phyloP scores from a whole-genome alignment of 2,329 filamentous ascomycete genomes.

The Lojkania enalia region DNA sequence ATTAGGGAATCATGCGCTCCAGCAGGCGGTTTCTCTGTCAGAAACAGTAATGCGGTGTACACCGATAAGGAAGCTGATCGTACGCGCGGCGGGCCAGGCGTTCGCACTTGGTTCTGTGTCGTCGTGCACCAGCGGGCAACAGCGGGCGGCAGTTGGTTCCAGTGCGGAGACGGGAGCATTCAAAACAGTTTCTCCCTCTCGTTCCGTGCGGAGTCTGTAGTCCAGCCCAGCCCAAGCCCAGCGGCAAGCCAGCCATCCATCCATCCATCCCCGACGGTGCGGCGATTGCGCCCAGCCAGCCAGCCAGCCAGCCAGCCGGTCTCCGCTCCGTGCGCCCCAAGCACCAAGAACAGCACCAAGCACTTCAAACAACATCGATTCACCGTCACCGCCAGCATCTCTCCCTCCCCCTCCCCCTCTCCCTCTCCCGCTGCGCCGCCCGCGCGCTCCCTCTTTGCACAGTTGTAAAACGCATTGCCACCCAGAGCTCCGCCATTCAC shows the following conservation, averaged over 20 bases:
- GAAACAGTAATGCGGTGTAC: not conserved
- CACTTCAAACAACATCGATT: slow-evolving; percentile 7
- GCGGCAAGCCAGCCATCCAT: no score
- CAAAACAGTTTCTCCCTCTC: no score
- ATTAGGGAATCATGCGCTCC: slow-evolving; percentile 5
- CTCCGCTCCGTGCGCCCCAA: not conserved
- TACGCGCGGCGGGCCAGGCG: slow-evolving; percentile 1
- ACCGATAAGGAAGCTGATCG: slow-evolving; percentile 14
- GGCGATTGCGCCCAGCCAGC: not conserved
- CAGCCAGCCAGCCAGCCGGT: not conserved
- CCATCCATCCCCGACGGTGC: no score
- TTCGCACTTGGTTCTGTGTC: not conserved
- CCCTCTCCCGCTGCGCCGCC: slow-evolving; percentile 4
- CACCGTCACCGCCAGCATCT: slow-evolving; percentile 3
- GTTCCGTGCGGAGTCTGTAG: not conserved
- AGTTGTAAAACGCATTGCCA: slow-evolving; percentile 4
- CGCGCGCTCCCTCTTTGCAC: slow-evolving; percentile 1
- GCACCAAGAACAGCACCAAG: not conserved
- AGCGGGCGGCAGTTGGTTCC: not conserved
- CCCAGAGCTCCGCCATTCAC: not conserved
- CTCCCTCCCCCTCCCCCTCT: not conserved
- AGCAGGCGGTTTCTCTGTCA: not conserved
- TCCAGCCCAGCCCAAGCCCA: not conserved
- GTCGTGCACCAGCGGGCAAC: no score
- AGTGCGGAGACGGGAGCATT: slow-evolving; percentile 4